A percentile compares a stretch with the other conserved stretches of the same genome.
Evolutionary conservation across 2,329 filamentous ascomycete species (phyloP).

Genomic region (Fusarium nodosum): DNA sequence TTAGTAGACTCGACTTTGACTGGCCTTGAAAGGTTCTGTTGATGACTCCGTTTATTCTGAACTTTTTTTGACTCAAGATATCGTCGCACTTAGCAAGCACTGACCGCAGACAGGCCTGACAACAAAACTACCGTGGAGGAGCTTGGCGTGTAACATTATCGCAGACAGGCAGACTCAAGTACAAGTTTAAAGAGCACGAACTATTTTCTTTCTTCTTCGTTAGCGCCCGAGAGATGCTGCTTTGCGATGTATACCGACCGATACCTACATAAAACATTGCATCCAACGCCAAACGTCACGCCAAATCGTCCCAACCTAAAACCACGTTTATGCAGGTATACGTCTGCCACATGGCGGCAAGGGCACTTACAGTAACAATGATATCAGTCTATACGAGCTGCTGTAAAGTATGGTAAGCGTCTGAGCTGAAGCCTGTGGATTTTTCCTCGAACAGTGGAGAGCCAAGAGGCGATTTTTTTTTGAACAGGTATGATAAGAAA

Average conservation of each 20-base stretch:
- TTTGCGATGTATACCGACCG: slow-evolving; percentile 3
- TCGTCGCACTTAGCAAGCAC: background rate
- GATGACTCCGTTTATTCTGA: slow-evolving; percentile 6
- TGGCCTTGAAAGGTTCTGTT: slow-evolving; percentile 3
- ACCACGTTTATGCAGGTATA: slow-evolving; percentile 19
- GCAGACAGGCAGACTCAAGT: slow-evolving; percentile 11
- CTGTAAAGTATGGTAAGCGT: slow-evolving; percentile 16
- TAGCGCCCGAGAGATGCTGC: slow-evolving; percentile 6
- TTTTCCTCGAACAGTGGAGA: slow-evolving; percentile 2
- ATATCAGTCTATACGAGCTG: slow-evolving; percentile 1
- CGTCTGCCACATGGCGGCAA: slow-evolving; percentile 45
- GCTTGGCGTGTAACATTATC: background rate
- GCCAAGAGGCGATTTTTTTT: background rate
- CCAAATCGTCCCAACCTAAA: slow-evolving; percentile 28
- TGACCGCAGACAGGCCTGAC: background rate
- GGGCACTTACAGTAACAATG: slow-evolving; percentile 4
- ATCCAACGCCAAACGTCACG: slow-evolving; percentile 15
- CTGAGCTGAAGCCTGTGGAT: background rate
- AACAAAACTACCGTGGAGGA: background rate
- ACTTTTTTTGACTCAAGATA: slow-evolving; percentile 18
- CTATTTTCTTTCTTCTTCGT: background rate
- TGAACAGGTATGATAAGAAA: background rate
- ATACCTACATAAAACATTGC: background rate
- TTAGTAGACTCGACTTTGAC: background rate
- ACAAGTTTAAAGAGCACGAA: slow-evolving; percentile 13